Base-by-base conservation (phyloP, 208 protist genomes). In the Acanthamoeba culbertsoni region DNA sequence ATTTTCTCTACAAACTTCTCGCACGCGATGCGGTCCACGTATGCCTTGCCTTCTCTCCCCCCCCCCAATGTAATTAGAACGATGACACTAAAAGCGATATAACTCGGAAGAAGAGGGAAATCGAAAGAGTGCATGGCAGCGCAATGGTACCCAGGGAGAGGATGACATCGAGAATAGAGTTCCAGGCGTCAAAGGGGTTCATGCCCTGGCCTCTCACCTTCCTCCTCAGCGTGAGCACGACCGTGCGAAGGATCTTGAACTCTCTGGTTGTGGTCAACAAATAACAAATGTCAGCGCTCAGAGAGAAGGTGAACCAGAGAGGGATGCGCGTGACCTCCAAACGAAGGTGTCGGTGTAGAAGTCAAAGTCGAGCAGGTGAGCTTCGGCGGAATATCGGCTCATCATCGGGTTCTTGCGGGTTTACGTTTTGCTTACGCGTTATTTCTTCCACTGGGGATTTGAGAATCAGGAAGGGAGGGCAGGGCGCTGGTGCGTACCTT, bases 1-100 rank as follows among this genome's bases (percentile, higher is more conserved):
- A 88, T 62, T 33, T 53, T 57, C 51, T 88, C 79, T 6, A 88
- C 53, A 43, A 88, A 88, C 79, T 63, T 88, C 79, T 88, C 79
- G 48, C 45, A 65, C 31, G 48, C 45, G 31, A 88, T 63, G 31
- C 79, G 79, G 48, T 88, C 79, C 1, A 88, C 79, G 51, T 88
- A 88, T 14, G 79, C 79, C 79, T 63, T 88, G n/a, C 79, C 79
- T 48, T n/a, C 18, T 55, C 18, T 55, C 18, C 18, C 12, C 12
- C 8, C 48, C 12, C 48, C 8, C 8, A 55, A 55, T 8, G 48
- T 18, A 18, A 18, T 55, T 18, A 55, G 48, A 8, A 18, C 48
- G 18, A 55, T 62, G 55, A 10, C 26, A 33, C 26, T 62, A n/a
- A 26, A n/a, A 31, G 7, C 28, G 7, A 2, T 6, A 62, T 62